Evolutionary conservation across 2,329 filamentous ascomycete species (phyloP).

Genomic region (Zopfia rhizophila): DNA sequence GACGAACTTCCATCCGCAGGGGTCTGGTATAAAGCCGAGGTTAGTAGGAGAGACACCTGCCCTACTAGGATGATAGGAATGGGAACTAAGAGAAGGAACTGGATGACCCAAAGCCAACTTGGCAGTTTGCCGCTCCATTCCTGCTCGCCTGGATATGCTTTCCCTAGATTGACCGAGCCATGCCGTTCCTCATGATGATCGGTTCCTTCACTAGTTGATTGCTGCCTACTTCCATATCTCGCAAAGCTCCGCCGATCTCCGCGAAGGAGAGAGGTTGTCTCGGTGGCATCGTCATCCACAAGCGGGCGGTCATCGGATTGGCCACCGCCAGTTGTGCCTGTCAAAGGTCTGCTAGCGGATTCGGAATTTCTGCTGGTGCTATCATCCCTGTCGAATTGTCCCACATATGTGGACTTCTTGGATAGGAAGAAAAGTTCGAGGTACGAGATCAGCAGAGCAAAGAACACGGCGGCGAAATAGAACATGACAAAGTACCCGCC

Average conservation of each 20-base stretch:
- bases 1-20: conserved; percentile 82
- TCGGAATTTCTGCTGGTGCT: conserved; percentile 32
- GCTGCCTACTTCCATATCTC: conserved; percentile 58
- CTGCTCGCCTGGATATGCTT: conserved; percentile 76
- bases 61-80: conserved; percentile 80
- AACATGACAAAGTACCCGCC: conserved; percentile 85
- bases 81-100: conserved; percentile 83
- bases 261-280: conserved; percentile 67
- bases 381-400: conserved; percentile 56
- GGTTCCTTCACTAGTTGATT: conserved; percentile 50
- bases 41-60: conserved; percentile 78
- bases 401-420: conserved; percentile 75
- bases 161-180: conserved; percentile 45
- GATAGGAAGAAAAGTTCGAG: conserved; percentile 81
- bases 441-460: conserved; percentile 79
- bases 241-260: conserved; percentile 65
- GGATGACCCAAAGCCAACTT: conserved; percentile 86
- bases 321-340: conserved; percentile 42
- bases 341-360: conserved; percentile 47
- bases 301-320: conserved; percentile 45
- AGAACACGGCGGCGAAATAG: conserved; percentile 78
- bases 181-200: conserved; percentile 44
- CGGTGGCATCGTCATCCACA: conserved; percentile 58
- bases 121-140: conserved; percentile 83
- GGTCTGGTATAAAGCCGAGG: conserved; percentile 80